Evolutionary conservation across 768 basidiomycete species (phyloP).

Genomic region (Russula sp.): DNA sequence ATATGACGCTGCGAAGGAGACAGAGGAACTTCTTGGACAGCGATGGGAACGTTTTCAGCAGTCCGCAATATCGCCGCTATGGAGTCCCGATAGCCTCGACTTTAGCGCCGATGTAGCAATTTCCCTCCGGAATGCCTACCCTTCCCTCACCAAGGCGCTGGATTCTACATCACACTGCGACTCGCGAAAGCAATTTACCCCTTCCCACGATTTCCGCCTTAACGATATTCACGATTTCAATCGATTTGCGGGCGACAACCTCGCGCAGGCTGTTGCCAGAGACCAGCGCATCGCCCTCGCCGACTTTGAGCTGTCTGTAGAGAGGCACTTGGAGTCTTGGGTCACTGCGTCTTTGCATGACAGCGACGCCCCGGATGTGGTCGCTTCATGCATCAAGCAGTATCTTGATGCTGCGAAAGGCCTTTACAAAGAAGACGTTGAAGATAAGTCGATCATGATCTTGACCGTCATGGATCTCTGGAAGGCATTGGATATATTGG

Average conservation of each 20-base stretch:
- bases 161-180: not conserved
- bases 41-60: not conserved
- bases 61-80: not conserved
- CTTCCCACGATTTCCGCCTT: not conserved
- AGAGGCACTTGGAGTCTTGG: not conserved
- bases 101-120: not conserved
- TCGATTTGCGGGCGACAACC: not conserved
- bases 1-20: not conserved
- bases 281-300: constrained; percentile 1
- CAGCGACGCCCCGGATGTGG: not conserved
- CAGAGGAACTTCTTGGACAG: not conserved
- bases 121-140: not conserved
- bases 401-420: not conserved
- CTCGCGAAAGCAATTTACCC: not conserved
- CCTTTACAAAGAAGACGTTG: not conserved
- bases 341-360: not conserved
- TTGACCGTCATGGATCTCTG: constrained; percentile 33
- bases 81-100: not conserved
- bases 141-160: not conserved
- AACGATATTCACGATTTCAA: not conserved
- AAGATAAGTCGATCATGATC: constrained; percentile 10
- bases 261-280: not conserved
- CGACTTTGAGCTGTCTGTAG: constrained; percentile 4
- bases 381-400: constrained; percentile 14
- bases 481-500: constrained; percentile 41